Base-by-base conservation (phyloP, 441 rosid species). In the Adansonia grandidieri region DNA sequence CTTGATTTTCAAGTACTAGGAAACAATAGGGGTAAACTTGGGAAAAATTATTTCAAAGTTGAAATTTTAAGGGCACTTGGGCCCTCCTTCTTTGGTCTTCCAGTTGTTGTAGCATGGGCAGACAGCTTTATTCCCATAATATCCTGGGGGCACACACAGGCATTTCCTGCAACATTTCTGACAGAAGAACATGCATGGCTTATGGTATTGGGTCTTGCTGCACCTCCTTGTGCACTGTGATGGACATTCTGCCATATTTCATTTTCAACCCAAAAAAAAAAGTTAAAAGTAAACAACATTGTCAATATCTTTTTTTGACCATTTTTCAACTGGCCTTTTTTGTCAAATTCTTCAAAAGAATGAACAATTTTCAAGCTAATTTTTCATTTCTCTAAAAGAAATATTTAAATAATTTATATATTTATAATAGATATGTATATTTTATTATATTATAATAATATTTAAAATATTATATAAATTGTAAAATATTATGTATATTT, bases 101-200 rank as follows among this genome's bases (percentile, higher is more conserved):
- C 98, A 94, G 91, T 92, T 94, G 88, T 92, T 94, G 92, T 94
- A 94, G 95, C 98, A 94, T 80, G 94, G 90, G 87, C 98, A 94
- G 61, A 89, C 88, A 58, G 80, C 80, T 71, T 94, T 94, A 68
- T 92, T 88, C 50, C 97, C 98, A 66, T 91, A 91, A 54, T 65
- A 91, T 28, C 93, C 98, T 1, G 96, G 96, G n/a, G 98, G 98
- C 9, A 94, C 98, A 75, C 98, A 94, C 13, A 94, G 80, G 82
- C 98, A 94, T 72, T 88, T 94, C 22, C 54, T 81, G 90, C 98
- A 94, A 81, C 98, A 94, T 71, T 91, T 94, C 82, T 92, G 88
- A 63, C 98, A 94, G 87, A 91, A 94, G 84, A 84, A 84, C 76
- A 92, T 81, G 89, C 98, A 94, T 0, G 97, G 92, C 79, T 94